Evolutionary conservation across 1,139 yeast genomes (phyloP).

Genomic region (Debaryomyces psychrophilus): DNA sequence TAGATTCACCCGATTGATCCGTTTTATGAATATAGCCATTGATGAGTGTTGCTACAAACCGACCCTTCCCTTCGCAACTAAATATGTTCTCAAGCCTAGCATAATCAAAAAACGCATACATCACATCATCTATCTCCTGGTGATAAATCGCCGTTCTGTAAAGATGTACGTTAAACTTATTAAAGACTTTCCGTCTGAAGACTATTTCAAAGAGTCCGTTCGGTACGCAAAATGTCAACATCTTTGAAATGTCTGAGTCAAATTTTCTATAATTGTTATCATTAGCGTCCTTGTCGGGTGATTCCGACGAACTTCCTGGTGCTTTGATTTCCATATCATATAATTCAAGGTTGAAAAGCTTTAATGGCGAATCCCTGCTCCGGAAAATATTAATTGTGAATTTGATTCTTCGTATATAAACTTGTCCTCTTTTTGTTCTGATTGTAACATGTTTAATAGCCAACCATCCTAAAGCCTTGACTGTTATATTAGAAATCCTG

Average conservation of each 20-base stretch:
- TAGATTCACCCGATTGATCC: conserved; percentile 17
- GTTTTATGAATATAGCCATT: conserved; percentile 34
- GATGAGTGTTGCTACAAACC: conserved; percentile 28
- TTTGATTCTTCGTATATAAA: conserved; percentile 27
- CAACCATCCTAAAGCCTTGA: conserved; percentile 44
- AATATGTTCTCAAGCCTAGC: conserved; percentile 31
- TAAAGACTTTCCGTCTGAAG: conserved; percentile 24
- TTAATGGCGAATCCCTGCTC: conserved; percentile 32
- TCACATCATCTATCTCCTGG: conserved; percentile 21
- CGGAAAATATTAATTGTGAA: conserved; percentile 32
- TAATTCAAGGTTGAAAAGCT: conserved; percentile 35
- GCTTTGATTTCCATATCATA: conserved; percentile 27
- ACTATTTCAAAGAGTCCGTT: conserved; percentile 17
- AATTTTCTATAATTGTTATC: neutral
- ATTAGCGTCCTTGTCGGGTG: neutral
- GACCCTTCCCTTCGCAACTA: conserved; percentile 23
- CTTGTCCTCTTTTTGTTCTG: conserved; percentile 18
- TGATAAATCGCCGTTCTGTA: conserved; percentile 28
- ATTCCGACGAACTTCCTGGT: neutral
- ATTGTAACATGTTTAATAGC: conserved; percentile 34
- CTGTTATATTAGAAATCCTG: conserved; percentile 35
- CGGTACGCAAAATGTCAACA: conserved; percentile 11
- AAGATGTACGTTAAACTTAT: conserved; percentile 36
- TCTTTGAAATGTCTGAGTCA: neutral
- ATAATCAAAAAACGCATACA: conserved; percentile 32